Base-by-base conservation (phyloP, 139 green algal genomes). In the Coelastrella sp. region DNA sequence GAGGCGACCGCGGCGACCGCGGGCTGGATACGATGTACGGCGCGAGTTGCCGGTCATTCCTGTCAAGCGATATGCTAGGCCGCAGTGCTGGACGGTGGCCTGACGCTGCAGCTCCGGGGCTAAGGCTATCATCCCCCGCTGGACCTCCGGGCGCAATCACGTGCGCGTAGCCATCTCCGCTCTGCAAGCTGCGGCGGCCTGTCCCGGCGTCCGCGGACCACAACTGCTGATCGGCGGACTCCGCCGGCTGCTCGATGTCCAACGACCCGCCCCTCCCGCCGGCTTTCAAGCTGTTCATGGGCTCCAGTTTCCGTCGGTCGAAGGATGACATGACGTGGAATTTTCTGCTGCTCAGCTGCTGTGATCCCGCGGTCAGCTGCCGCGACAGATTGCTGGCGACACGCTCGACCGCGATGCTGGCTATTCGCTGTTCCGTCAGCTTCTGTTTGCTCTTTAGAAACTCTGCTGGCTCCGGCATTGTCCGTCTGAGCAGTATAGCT, bases 381-480 rank as follows among this genome's bases (percentile, higher is more conserved):
- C 68, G 54, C 4, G 47, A 71, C 47, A 80, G 65, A 57, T 47
- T 23, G 68, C 17, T 19, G 3, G 84, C 68, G 11, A 78, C 84
- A 2, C 54, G 19, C 47, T 32, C 56, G 47, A 73, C 84, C 6
- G 84, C 84, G 8, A 11, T 82, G 84, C 84, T 89, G 68, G 84
- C 84, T 11, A 89, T 73, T 5, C 71, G 84, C 56, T 81, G 19
- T 56, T 73, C 20, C 19, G 54, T 54, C 32, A 81, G 5, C 17
- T 81, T 71, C 84, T 89, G 84, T n/a, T 75, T 74, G 80, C 71
- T 61, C 8, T 64, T 6, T 5, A 89, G 68, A 73, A 82, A 89
- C 32, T 89, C 84, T 19, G 23, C 6, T 2, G 84, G 84, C 68
- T 89, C 83, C 11, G 83, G 83, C 66, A 80, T 80, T 57, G 78